Conservation (phyloP, 2,329 filamentous ascomycete genomes). For the Verruconis gallopava region DNA sequence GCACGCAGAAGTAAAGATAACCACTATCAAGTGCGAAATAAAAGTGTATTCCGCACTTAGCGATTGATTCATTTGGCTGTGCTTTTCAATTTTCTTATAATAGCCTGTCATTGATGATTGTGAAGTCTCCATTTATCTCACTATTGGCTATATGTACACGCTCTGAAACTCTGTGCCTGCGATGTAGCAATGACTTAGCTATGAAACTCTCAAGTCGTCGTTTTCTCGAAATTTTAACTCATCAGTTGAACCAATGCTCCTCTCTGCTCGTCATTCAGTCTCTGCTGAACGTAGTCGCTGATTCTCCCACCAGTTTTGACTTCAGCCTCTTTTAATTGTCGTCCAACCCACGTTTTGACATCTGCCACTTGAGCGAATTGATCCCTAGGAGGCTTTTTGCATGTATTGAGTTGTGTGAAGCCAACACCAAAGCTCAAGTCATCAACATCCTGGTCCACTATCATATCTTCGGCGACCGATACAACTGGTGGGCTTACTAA, state of each 20-base stretch:
- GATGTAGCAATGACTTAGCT: no score
- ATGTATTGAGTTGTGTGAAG: conserved; percentile 87
- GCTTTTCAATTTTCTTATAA: no score
- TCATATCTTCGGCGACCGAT: conserved; percentile 52
- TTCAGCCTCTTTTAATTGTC: conserved; percentile 68
- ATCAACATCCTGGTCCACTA: conserved; percentile 82
- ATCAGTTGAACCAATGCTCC: conserved; percentile 22
- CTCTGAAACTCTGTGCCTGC: no score
- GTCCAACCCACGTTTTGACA: conserved; percentile 70
- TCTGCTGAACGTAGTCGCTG: conserved; percentile 55
- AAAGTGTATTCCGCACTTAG: no score
- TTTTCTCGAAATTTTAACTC: conserved; percentile 1
- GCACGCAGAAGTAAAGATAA: no score
- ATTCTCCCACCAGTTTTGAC: conserved; percentile 58
- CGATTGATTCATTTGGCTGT: no score
- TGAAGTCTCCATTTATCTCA: no score
- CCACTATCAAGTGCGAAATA: no score
- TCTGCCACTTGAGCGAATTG: conserved; percentile 77
- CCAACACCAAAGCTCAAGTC: conserved; percentile 91
- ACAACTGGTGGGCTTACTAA: conserved; percentile 76
- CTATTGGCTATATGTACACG: no score
- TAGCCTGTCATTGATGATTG: no score
- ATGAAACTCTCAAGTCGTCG: no score
- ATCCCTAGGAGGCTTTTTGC: conserved; percentile 60
- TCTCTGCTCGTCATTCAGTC: conserved; percentile 39